Base-by-base conservation (phyloP, 306 rosid genomes). In the Vachellia pachyceras region DNA sequence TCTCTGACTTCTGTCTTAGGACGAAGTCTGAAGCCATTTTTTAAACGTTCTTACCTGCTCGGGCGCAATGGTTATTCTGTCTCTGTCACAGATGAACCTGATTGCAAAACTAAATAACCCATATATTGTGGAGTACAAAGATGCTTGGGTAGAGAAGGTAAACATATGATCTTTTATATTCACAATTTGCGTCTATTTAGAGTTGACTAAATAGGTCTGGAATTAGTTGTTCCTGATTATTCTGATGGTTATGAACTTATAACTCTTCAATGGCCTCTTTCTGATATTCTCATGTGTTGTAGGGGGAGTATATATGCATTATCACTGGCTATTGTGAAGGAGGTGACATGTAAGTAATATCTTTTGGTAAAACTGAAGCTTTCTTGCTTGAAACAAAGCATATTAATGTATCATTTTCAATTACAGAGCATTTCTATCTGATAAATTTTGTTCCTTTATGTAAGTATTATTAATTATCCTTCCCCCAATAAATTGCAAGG, bases 141-240 rank as follows among this genome's bases (percentile, higher is more conserved):
- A 93, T 85, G 94, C 99, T 84, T 93, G 99, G 99, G 98, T 92
- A 82, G 99, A 93, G 86, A 96, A 96, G 98, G 99, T 93, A 82
- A 68, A 72, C 14, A 29, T 44, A 10, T 15, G 3, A 6, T 44
- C 41, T 63, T 8, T 49, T 67, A 33, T 47, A 71, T 63, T 25
- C 33, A 10, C 78, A 47, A 29, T 64, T 69, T 78, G 69, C 42
- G 72, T 82, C 55, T 54, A 73, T 52, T 40, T 82, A 40, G 13
- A 40, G 39, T 46, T 78, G 77, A 52, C 57, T 46, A 47, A 22
- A 36, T 66, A 64, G 78, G 67, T 61, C 71, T 80, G 75, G 60
- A 64, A 54, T 69, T 77, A 20, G 39, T 77, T 52, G 6, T 72
- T 33, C 45, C n/a, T 40, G 35, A 68, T 37, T 65, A 49, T 50